Conservation (phyloP, 1,139 yeast genomes). For the Blastobotrys raffinosifermentans region DNA sequence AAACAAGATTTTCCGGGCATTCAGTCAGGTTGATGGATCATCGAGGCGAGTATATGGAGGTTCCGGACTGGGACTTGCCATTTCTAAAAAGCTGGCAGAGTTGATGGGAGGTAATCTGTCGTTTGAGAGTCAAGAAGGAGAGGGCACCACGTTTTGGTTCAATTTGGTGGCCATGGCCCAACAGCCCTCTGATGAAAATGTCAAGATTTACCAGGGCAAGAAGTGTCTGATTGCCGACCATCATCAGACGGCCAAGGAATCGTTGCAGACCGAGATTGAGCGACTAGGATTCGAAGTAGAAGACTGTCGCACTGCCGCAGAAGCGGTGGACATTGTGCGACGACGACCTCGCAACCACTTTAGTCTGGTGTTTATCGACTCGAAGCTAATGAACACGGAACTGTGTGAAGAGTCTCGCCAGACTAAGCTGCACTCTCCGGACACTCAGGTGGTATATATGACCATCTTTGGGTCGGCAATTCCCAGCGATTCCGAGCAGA, state of each 20-base stretch:
- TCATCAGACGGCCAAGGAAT: constrained; percentile 32
- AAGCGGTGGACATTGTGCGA: constrained; percentile 16
- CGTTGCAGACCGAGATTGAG: constrained; percentile 34
- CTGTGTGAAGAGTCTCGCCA: constrained; percentile 17
- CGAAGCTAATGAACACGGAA: constrained; percentile 18
- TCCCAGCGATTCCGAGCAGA: constrained; percentile 22
- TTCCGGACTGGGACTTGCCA: constrained; percentile 55
- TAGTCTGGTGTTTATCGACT: constrained; percentile 24
- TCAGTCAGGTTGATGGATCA: constrained; percentile 58
- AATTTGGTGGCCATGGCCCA: constrained; percentile 31
- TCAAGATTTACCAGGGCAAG: constrained; percentile 26
- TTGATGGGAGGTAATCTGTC: constrained; percentile 53
- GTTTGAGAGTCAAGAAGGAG: constrained; percentile 47
- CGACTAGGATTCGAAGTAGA: constrained; percentile 36
- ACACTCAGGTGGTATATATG: constrained; percentile 23
- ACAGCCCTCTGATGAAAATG: constrained; percentile 21
- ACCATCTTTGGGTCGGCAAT: constrained; percentile 25
- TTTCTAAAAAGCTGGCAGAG: constrained; percentile 52
- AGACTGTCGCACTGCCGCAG: constrained; percentile 18
- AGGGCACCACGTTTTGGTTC: constrained; percentile 49
- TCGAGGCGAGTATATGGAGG: constrained; percentile 55
- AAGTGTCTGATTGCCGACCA: constrained; percentile 37
- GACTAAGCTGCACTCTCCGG: constrained; percentile 18
- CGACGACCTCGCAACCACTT: constrained; percentile 16
- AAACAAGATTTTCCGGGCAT: constrained; percentile 50